Evolutionary conservation across 1,284 basidiomycete species (phyloP).

Genomic region (Cryptococcus amylolentus): DNA sequence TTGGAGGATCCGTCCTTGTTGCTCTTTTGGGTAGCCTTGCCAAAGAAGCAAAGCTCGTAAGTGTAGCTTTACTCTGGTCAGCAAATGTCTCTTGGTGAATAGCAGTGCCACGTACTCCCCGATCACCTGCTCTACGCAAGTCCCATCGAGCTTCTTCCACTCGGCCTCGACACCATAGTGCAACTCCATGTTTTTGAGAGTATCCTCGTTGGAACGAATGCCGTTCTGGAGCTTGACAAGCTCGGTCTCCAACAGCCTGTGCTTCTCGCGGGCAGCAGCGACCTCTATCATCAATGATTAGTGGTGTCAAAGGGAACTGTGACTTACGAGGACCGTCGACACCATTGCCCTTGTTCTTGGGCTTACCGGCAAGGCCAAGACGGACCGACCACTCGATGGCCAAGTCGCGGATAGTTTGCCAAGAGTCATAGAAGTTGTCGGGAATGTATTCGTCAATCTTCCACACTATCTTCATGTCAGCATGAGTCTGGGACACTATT

Average conservation of each 20-base stretch:
- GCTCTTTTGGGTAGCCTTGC: constrained; percentile 81
- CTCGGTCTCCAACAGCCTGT: constrained; percentile 46
- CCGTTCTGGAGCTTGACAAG: constrained; percentile 48
- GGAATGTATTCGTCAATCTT: constrained; percentile 82
- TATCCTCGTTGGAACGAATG: constrained; percentile 26
- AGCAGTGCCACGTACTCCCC: constrained; percentile 70
- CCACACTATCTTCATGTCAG: constrained; percentile 59
- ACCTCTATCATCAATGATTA: constrained; percentile 26
- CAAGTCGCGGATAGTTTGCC: constrained; percentile 65
- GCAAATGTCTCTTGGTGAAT: not conserved
- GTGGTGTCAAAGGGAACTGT: not conserved
- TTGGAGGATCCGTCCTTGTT: constrained; percentile 74
- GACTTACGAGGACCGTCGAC: constrained; percentile 42
- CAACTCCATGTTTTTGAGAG: constrained; percentile 52
- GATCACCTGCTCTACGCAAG: constrained; percentile 73
- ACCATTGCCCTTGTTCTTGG: constrained; percentile 8
- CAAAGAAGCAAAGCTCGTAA: constrained; percentile 95
- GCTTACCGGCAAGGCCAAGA: constrained; percentile 57
- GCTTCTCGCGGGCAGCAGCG: constrained; percentile 59
- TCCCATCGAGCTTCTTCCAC: constrained; percentile 89
- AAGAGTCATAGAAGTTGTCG: constrained; percentile 71
- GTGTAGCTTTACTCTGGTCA: constrained; percentile 64
- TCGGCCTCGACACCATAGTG: constrained; percentile 82
- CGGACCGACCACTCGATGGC: constrained; percentile 64
- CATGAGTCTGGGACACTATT: not conserved